Evolutionary conservation across 225 moss, liverwort and hornwort species (phyloP).

Genomic region (Asterella californica): DNA sequence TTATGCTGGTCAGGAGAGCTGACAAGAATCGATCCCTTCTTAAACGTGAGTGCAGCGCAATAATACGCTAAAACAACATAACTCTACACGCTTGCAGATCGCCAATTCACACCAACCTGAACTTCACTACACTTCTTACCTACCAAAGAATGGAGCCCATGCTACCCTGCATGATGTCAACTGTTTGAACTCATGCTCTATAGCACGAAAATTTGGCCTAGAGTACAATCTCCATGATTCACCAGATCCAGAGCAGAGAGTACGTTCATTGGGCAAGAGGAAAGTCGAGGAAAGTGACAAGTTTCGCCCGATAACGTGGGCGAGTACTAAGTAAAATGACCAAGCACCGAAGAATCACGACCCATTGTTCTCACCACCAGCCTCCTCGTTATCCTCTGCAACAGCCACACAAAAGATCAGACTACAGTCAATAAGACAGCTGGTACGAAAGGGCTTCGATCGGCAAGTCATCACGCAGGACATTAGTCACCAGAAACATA

Average conservation of each 20-base stretch:
- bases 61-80: slow-evolving; percentile 16
- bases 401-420: background rate
- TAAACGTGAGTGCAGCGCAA: slow-evolving; percentile 22
- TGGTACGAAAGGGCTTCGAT: background rate
- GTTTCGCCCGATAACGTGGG: slow-evolving; percentile 5
- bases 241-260: slow-evolving; percentile 21
- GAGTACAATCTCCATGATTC: slow-evolving; percentile 20
- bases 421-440: background rate
- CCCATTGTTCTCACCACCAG: slow-evolving; percentile 9
- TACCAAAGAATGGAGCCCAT: slow-evolving; percentile 33
- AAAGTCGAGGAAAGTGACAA: slow-evolving; percentile 13
- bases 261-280: background rate
- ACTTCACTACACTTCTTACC: slow-evolving; percentile 25
- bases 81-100: slow-evolving; percentile 21
- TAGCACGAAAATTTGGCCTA: slow-evolving; percentile 17
- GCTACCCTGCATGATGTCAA: slow-evolving; percentile 19
- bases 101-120: slow-evolving; percentile 27
- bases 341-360: slow-evolving; percentile 1
- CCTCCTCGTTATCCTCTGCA: slow-evolving; percentile 23
- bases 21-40: slow-evolving; percentile 27
- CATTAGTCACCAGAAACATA: background rate
- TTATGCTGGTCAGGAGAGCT: slow-evolving; percentile 23
- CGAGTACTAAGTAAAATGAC: slow-evolving; percentile 10
- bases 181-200: slow-evolving; percentile 19
- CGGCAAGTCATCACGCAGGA: background rate